phyloP scores from a whole-genome alignment of 2,329 filamentous ascomycete species.

The Fusarium pseudograminearum region DNA sequence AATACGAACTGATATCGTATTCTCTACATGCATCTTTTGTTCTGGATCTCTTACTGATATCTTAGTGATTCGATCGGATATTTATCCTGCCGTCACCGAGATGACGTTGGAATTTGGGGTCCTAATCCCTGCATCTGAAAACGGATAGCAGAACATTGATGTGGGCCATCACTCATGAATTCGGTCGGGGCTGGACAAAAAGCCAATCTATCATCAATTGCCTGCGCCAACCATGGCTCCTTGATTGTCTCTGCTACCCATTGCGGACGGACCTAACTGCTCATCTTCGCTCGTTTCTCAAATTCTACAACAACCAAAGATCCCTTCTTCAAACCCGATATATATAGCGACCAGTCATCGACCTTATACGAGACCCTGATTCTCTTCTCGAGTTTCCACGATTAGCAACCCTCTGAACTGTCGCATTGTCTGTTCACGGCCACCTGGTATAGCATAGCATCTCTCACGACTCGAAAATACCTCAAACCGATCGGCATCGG shows the following conservation, averaged over 20 bases:
- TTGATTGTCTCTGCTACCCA: conserved; percentile 15
- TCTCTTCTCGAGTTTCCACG: conserved; percentile 14
- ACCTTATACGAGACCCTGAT: conserved; percentile 27
- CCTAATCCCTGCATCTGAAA: conserved; percentile 38
- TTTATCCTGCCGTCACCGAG: conserved; percentile 44
- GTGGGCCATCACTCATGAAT: conserved; percentile 44
- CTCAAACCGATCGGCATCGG: not conserved
- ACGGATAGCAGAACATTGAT: conserved; percentile 18
- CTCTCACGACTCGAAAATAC: conserved; percentile 8
- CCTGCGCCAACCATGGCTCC: conserved; percentile 29
- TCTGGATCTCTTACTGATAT: not conserved
- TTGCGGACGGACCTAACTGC: conserved; percentile 15
- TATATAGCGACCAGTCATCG: conserved; percentile 14
- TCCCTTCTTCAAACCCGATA: not conserved
- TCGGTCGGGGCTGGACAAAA: conserved; percentile 36
- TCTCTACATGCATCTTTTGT: not conserved
- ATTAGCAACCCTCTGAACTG: conserved; percentile 5
- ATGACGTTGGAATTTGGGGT: conserved; percentile 40
- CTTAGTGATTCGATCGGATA: conserved; percentile 26
- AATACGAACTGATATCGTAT: conserved; percentile 24
- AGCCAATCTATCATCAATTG: conserved; percentile 43
- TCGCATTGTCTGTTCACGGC: conserved; percentile 18
- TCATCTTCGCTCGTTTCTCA: conserved; percentile 34
- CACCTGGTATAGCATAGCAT: not conserved
- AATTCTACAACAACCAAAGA: not conserved